phyloP scores from a whole-genome alignment of 805 yeast species.

The Nematodospora valgi region DNA sequence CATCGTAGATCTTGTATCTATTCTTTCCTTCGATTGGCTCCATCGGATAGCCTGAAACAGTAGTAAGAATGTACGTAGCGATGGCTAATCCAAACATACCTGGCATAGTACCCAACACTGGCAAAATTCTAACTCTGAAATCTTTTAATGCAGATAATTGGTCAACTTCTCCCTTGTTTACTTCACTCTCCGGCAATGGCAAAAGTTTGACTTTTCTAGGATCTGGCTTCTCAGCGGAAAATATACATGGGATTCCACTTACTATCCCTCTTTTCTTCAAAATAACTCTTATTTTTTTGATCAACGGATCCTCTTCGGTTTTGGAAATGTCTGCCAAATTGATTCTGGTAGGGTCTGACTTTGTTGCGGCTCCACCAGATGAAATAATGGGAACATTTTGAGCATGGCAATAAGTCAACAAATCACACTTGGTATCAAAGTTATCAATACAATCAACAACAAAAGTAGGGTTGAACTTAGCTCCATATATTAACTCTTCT shows the following conservation, averaged over 20 bases:
- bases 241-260: conserved; percentile 79
- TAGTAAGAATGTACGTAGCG: conserved; percentile 78
- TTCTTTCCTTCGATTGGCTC: conserved; percentile 91
- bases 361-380: conserved; percentile 97
- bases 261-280: conserved; percentile 75
- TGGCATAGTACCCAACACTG: conserved; percentile 96
- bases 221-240: conserved; percentile 95
- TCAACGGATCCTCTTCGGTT: conserved; percentile 92
- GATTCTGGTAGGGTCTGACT: conserved; percentile 90
- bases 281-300: conserved; percentile 81
- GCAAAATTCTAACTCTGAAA: conserved; percentile 91
- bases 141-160: conserved; percentile 83
- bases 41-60: conserved; percentile 81
- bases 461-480: conserved; percentile 59
- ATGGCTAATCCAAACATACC: conserved; percentile 91
- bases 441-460: conserved; percentile 96
- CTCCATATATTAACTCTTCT: conserved; percentile 50
- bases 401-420: conserved; percentile 67
- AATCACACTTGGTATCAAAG: conserved; percentile 93
- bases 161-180: conserved; percentile 76
- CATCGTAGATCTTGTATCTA: conserved; percentile 80
- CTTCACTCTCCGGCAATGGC: conserved; percentile 81
- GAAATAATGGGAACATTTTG: conserved; percentile 67
- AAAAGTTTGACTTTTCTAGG: conserved; percentile 85
- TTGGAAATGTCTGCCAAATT: conserved; percentile 84